Base-by-base conservation (phyloP, 75 land plant genomes). In the Selaginella tamariscina region DNA sequence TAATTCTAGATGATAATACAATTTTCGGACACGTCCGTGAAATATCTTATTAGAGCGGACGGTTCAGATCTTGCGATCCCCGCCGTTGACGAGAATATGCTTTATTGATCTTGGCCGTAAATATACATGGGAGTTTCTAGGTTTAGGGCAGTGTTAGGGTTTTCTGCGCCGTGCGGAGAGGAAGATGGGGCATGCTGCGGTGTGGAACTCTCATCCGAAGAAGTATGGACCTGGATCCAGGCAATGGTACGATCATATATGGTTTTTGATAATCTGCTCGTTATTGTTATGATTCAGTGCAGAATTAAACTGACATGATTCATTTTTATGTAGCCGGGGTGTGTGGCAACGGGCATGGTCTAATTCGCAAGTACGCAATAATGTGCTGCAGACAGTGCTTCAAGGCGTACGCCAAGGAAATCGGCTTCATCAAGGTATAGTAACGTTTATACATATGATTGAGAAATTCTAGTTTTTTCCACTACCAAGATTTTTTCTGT, bases 161-260 rank as follows among this genome's bases (percentile, higher is more conserved):
- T 39, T 5, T 39, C 49, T 5, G 49, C 15, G 15, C 11, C 11
- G 49, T 39, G 5, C 15, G 49, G 49, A 39, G 49, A 15, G 15
- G 49, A 39, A 39, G 15, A 86, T 86, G 88, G 86, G 86, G 11
- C 88, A 86, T 76, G 57, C 81, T 0, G 80, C 82, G 33, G 82
- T 86, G 0, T 86, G 88, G 88, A 86, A 83, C 79, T 76, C 88
- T 29, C 88, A 86, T 66, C 86, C 88, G 55, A 86, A 86, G 82
- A 81, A 57, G 67, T 86, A 80, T 60, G 88, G 88, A 21, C 83
- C 88, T 23, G 88, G 88, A 22, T 86, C 88, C 21, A 85, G 88
- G 69, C 55, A 85, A 28, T 86, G 88, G 88, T 85, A 74, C 0
- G 68, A 1, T 63, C 1, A 56, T 56, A 1, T 1, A 26, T 0